phyloP scores from a whole-genome alignment of 345 rosid species.

The Ceriops zippeliana region DNA sequence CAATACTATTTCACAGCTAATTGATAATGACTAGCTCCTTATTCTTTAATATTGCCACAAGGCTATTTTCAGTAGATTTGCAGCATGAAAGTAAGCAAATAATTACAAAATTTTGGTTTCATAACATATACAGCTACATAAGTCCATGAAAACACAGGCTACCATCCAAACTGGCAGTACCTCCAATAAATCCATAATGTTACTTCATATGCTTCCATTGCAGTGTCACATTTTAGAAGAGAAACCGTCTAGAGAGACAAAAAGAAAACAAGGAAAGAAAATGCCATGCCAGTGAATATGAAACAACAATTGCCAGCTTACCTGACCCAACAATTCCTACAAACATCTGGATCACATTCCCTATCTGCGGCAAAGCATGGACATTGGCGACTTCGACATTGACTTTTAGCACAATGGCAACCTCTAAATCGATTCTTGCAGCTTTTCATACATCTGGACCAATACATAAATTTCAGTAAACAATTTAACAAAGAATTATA shows the following conservation, averaged over 20 bases:
- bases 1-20: no score
- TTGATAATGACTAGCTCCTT: not conserved
- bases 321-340: constrained; percentile 99
- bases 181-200: no score
- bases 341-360: constrained; percentile 99
- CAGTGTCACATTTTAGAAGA: no score
- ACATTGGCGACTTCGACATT: constrained; percentile 98
- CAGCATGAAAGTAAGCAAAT: no score
- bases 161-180: no score
- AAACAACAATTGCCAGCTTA: constrained; percentile 22
- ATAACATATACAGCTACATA: not conserved
- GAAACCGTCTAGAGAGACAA: not conserved
- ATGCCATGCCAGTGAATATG: not conserved
- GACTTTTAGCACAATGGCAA: constrained; percentile 99
- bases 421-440: constrained; percentile 99
- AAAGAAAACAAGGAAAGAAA: not conserved
- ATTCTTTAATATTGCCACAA: not conserved
- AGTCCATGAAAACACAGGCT: no score
- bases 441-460: constrained; percentile 81
- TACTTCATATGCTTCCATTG: no score
- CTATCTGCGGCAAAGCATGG: constrained; percentile 99
- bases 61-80: not conserved
- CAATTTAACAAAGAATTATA: not conserved
- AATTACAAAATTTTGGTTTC: no score
- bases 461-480: constrained; percentile 17